Percentiles rank a stretch among this genome's conserved stretches.
These are phyloP conservation scores for Coriaria nepalensis DNA, from an alignment of 306 rosid species.

Conservation along the genomic window DNA sequence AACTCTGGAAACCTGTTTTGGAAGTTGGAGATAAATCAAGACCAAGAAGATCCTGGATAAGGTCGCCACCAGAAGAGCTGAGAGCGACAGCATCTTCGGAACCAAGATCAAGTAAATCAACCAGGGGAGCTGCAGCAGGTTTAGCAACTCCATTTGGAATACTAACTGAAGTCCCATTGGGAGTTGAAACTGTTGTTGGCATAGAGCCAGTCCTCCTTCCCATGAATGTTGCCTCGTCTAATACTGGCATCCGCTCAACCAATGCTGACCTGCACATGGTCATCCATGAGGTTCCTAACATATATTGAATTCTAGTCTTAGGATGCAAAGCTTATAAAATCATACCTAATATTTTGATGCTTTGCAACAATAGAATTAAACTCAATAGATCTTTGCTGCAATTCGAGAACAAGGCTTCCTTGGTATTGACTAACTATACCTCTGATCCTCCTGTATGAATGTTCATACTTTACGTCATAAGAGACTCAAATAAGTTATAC, in stretches of 20 bases:
- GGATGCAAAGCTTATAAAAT: slow-evolving; percentile 3
- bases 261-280: slow-evolving; percentile 51
- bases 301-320: not conserved
- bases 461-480: slow-evolving; percentile 13
- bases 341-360: slow-evolving; percentile 80
- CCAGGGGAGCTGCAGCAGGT: slow-evolving; percentile 58
- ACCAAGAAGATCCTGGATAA: slow-evolving; percentile 93
- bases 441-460: slow-evolving; percentile 61
- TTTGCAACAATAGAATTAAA: slow-evolving; percentile 58
- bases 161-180: slow-evolving; percentile 42
- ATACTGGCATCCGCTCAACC: slow-evolving; percentile 95
- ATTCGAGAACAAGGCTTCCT: slow-evolving; percentile 85
- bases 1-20: slow-evolving; percentile 21
- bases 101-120: slow-evolving; percentile 78
- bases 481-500: no score
- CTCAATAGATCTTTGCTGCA: slow-evolving; percentile 98
- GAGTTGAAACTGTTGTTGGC: slow-evolving; percentile 38
- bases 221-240: slow-evolving; percentile 73
- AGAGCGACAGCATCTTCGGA: slow-evolving; percentile 71
- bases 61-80: slow-evolving; percentile 67
- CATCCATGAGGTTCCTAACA: slow-evolving; percentile 14
- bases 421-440: slow-evolving; percentile 58
- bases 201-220: slow-evolving; percentile 65
- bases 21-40: slow-evolving; percentile 47
- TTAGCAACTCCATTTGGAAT: slow-evolving; percentile 73